phyloP scores from a whole-genome alignment of 352 stramenopile genomes.

The Globisporangium solare region DNA sequence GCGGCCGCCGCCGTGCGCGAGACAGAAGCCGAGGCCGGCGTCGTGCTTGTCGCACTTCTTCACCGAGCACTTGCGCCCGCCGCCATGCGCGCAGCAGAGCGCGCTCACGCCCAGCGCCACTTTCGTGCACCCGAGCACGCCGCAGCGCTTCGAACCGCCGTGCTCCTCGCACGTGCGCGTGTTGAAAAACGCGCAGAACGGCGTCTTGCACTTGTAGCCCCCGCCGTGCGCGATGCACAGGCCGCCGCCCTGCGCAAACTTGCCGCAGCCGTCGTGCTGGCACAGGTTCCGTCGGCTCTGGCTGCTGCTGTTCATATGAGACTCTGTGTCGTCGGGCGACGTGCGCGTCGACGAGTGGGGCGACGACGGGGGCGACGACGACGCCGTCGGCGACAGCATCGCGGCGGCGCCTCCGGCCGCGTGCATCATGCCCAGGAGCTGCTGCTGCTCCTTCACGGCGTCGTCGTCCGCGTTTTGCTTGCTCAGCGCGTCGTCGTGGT shows the following conservation, averaged over 20 bases:
- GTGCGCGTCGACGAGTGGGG: neutral
- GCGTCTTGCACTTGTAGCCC: slow-evolving; percentile 65
- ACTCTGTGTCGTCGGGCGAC: neutral
- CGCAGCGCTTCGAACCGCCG: slow-evolving; percentile 65
- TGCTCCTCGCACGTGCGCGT: slow-evolving; percentile 72
- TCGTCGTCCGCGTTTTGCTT: slow-evolving; percentile 3
- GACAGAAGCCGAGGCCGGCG: slow-evolving; percentile 57
- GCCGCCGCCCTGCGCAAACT: slow-evolving; percentile 58
- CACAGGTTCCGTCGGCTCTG: slow-evolving; percentile 24
- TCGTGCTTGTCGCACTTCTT: slow-evolving; percentile 75
- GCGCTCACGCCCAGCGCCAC: slow-evolving; percentile 40
- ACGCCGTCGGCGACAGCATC: slow-evolving; percentile 6
- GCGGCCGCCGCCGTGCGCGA: slow-evolving; percentile 67
- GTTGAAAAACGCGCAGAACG: slow-evolving; percentile 68
- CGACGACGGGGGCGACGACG: neutral
- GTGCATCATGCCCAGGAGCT: slow-evolving; percentile 8
- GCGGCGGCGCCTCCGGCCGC: neutral
- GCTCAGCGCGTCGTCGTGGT: neutral
- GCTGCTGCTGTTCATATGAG: neutral
- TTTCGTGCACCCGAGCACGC: slow-evolving; percentile 41
- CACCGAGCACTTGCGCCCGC: slow-evolving; percentile 61
- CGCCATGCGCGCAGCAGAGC: slow-evolving; percentile 63
- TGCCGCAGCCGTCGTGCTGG: slow-evolving; percentile 41
- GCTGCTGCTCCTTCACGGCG: slow-evolving; percentile 7
- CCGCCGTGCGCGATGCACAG: slow-evolving; percentile 65